Percentiles rank a stretch among this genome's conserved stretches.
These are phyloP conservation scores for Coccomyxa sp. DNA, from an alignment of 139 green algal species.

Conservation along the genomic window DNA sequence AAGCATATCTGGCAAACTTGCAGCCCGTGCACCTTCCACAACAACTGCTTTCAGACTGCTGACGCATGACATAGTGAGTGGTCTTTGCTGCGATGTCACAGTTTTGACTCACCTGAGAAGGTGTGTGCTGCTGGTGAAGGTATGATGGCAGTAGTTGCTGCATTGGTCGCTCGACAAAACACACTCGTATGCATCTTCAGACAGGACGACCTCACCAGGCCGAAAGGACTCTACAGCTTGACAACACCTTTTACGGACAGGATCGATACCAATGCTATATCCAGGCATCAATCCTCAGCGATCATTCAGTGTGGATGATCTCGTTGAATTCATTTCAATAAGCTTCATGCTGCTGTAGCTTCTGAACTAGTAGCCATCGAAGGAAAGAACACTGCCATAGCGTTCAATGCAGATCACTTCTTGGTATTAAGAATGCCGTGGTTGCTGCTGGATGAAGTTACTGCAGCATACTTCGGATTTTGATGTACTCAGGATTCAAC, in stretches of 20 bases:
- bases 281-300: too few relatives aligned
- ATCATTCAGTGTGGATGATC: too few relatives aligned
- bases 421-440: too few relatives aligned
- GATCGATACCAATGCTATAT: too few relatives aligned
- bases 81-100: not conserved
- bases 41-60: not conserved
- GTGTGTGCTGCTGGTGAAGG: not conserved
- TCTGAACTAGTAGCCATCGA: too few relatives aligned
- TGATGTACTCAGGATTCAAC: too few relatives aligned
- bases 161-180: not conserved
- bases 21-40: slow-evolving; percentile 12
- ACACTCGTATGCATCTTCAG: not conserved
- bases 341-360: too few relatives aligned
- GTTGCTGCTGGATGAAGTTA: too few relatives aligned
- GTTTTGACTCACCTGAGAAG: not conserved
- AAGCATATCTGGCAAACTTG: slow-evolving; percentile 49
- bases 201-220: not conserved
- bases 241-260: not conserved
- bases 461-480: too few relatives aligned
- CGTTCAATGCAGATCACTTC: too few relatives aligned
- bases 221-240: not conserved
- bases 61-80: not conserved
- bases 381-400: too few relatives aligned
- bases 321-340: too few relatives aligned
- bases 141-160: not conserved